Evolutionary conservation across 2,329 filamentous ascomycete species (phyloP), one percentile per base, ranked within the genome.

Genomic region (Blumeriella jaapii): DNA sequence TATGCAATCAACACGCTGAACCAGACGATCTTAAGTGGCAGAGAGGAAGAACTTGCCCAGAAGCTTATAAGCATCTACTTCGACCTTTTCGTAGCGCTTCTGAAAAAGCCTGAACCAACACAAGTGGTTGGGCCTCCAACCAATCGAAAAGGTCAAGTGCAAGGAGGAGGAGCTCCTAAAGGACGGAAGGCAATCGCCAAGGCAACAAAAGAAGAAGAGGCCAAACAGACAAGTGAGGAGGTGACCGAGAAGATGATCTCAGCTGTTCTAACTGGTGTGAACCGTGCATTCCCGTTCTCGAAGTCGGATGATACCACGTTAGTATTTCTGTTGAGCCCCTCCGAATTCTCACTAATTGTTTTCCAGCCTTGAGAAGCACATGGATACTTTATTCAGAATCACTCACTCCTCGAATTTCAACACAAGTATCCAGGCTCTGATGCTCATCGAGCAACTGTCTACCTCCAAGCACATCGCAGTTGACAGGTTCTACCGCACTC

Each of bases 341-440:
- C 16, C 10, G n/a, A 12, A 26, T 4, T 9, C 18, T 32, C 6
- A 31, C 28, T 45, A 48, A 52, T 50, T 52, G 54, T 34, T 17
- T 38, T 26, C n/a, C 45, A 82, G 77, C 15, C 74, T 96, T 46
- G 83, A 93, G 53, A 77, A 79, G 39, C 89, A 98, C 54, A 73
- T 98, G 38, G 82, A 96, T 55, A 95, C 89, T 3, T 70, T 98
- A 16, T 98, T 95, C 69, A 79, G 77, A 51, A 91, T 98, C 52
- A 93, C 91, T 0, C 91, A 98, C 60, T 96, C 89, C 1, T 85
- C 89, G 38, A 98, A 98, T 59, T 96, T 98, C 70, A 98, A 96
- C 62, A 98, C 91, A 1, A 91, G 86, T 55, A 84, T 98, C 23
- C 91, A 98, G 60, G 89, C 91, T 20, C 71, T 98, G 46, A 81